These are phyloP conservation scores for Petunia secreta DNA, from an alignment of 257 asterid genomes.

Conservation along the genomic window DNA sequence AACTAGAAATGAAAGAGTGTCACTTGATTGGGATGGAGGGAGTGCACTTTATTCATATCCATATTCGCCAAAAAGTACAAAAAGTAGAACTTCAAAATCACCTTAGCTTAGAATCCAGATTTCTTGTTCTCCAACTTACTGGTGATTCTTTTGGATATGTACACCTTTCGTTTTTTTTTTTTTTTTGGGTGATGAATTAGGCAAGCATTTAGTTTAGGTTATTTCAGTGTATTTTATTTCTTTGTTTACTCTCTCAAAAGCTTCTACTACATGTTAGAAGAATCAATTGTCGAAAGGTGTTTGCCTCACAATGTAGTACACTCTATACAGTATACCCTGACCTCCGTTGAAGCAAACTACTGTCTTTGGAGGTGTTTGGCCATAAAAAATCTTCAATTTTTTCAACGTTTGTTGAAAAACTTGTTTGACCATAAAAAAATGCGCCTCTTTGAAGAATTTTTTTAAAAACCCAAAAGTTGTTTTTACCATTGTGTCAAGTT, in stretches of 20 bases:
- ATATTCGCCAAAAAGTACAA: not conserved
- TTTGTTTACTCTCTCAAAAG: not conserved
- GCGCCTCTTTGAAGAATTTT: too few relatives aligned
- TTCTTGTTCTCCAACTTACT: not conserved
- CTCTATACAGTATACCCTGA: not conserved
- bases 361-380: too few relatives aligned
- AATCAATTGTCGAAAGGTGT: not conserved
- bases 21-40: too few relatives aligned
- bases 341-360: not conserved
- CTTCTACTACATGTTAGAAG: not conserved
- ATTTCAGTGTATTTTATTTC: not conserved
- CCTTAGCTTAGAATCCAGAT: not conserved
- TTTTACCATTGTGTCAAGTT: too few relatives aligned
- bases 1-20: too few relatives aligned
- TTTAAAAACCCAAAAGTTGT: too few relatives aligned
- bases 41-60: not conserved
- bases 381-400: too few relatives aligned
- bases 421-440: too few relatives aligned
- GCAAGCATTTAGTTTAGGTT: not conserved
- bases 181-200: conserved; percentile 7
- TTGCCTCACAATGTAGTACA: conserved; percentile 15
- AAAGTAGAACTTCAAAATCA: not conserved
- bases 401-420: too few relatives aligned
- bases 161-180: not conserved
- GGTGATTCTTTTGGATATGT: not conserved